phyloP scores from a whole-genome alignment of 2,329 filamentous ascomycete genomes.

The Xylariaceae sp. region DNA sequence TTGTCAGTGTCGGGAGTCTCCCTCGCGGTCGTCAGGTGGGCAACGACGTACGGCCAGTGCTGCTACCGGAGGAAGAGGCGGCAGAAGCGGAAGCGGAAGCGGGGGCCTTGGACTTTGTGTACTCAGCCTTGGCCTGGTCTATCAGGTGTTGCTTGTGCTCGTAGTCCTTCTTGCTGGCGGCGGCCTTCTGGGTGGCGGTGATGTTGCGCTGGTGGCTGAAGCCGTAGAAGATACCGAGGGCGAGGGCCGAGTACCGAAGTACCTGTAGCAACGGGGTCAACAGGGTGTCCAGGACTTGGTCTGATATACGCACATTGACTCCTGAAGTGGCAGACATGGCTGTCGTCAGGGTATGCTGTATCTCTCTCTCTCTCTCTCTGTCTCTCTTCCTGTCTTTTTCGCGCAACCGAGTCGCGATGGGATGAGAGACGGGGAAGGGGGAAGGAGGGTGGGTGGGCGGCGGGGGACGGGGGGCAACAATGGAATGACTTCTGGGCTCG shows the following conservation, averaged over 20 bases:
- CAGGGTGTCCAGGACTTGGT: background rate
- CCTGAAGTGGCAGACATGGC: slow-evolving; percentile 64
- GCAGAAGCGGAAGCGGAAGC: slow-evolving; percentile 27
- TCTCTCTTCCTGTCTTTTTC: slow-evolving; percentile 30
- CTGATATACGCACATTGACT: slow-evolving; percentile 59
- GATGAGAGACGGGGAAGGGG: slow-evolving; percentile 13
- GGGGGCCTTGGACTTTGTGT: slow-evolving; percentile 69
- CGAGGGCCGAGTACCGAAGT: slow-evolving; percentile 93
- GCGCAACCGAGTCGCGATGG: slow-evolving; percentile 34
- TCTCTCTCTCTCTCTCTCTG: slow-evolving; percentile 22
- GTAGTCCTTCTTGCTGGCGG: slow-evolving; percentile 77
- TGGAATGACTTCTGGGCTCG: too few relatives aligned
- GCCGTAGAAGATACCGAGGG: slow-evolving; percentile 90
- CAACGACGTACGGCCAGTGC: slow-evolving; percentile 36
- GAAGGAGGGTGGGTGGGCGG: slow-evolving; percentile 4
- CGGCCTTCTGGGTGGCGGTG: slow-evolving; percentile 65
- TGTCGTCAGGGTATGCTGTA: slow-evolving; percentile 24
- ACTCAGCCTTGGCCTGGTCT: slow-evolving; percentile 88
- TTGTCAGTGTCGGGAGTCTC: slow-evolving; percentile 16
- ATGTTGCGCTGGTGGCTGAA: slow-evolving; percentile 89
- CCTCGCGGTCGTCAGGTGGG: slow-evolving; percentile 4
- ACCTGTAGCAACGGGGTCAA: slow-evolving; percentile 58
- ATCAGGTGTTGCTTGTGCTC: slow-evolving; percentile 90
- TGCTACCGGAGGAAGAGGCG: slow-evolving; percentile 12
- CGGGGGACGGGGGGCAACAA: background rate